phyloP scores from a whole-genome alignment of 768 basidiomycete genomes.

The Paxillus rubicundulus region DNA sequence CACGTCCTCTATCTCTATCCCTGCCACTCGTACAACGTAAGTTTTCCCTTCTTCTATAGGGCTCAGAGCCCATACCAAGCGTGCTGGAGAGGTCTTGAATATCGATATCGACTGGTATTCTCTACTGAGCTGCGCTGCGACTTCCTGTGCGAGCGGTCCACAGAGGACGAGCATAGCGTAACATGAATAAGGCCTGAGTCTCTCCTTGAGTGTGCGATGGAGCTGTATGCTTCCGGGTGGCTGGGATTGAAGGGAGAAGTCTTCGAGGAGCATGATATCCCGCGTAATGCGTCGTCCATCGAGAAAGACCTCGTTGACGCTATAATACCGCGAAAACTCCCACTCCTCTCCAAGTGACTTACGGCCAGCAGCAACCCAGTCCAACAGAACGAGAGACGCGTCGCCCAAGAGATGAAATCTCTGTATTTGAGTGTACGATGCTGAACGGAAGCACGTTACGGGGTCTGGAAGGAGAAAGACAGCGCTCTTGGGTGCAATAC shows the following conservation, averaged over 20 bases:
- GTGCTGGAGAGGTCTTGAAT: slow-evolving; percentile 56
- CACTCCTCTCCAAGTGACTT: slow-evolving; percentile 83
- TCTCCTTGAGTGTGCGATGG: slow-evolving; percentile 51
- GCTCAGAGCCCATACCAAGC: slow-evolving; percentile 82
- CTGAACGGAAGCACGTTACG: slow-evolving; percentile 85
- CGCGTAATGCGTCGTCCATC: slow-evolving; percentile 64
- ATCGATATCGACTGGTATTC: slow-evolving; percentile 58
- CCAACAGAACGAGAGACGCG: slow-evolving; percentile 72
- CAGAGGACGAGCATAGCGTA: slow-evolving; percentile 84
- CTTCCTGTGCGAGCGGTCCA: slow-evolving; percentile 56
- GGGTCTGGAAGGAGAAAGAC: slow-evolving; percentile 89
- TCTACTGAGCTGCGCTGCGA: slow-evolving; percentile 47
- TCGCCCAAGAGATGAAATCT: slow-evolving; percentile 61
- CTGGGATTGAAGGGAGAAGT: slow-evolving; percentile 15
- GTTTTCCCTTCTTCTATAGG: slow-evolving; percentile 45
- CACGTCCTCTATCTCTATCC: slow-evolving; percentile 71
- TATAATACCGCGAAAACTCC: slow-evolving; percentile 83
- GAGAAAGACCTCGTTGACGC: slow-evolving; percentile 78
- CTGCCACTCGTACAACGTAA: slow-evolving; percentile 71
- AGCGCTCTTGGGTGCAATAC: slow-evolving; percentile 48
- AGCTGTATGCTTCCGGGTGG: slow-evolving; percentile 11
- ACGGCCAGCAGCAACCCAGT: slow-evolving; percentile 92
- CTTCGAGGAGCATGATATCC: slow-evolving; percentile 77
- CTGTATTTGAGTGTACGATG: slow-evolving; percentile 83
- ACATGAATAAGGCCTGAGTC: slow-evolving; percentile 79